Base-by-base conservation (phyloP, 2,329 filamentous ascomycete species). In the Rhynchosporium agropyri region DNA sequence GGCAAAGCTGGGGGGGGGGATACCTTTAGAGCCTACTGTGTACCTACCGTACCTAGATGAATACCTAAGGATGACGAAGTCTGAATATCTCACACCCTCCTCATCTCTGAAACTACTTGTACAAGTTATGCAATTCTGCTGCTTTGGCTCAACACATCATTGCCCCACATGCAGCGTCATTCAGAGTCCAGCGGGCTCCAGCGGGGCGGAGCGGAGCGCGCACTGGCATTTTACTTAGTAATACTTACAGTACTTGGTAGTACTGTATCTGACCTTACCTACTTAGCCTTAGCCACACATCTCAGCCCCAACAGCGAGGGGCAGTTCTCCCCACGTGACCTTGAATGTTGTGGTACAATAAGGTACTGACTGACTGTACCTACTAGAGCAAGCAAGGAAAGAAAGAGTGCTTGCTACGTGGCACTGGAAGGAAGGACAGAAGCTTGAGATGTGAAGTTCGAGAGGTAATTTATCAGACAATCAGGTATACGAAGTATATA, bases 81-180 rank as follows among this genome's bases (percentile, higher is more conserved):
- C 1, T 20, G 20, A 20, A 20, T 20, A 20, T 1, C 20, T 20
- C 20, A 20, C 20, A 20, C 20, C 20, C 20, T 20, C 20, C 20
- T 20, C 20, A 20, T 20, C 20, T 20, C 20, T 20, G 20, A 20
- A 20, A 20, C 20, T 20, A 20, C 1, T 20, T n/a, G 42, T 5
- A 13, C 12, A 43, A 15, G 5, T 43, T 43, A 15, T n/a, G 13
- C 8, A n/a, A 3, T 26, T 3, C 26, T 46, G 20, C 20, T 46
- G 43, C 43, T 8, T 20, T 46, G 20, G 43, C 26, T 20, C 43
- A 46, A 46, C 43, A 46, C 8, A 46, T 46, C 43, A 46, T 10
- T 20, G 43, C 8, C 43, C 43, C 43, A 46, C 43, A 46, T 46
- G 43, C 43, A 46, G 20, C 43, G 43, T 46, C 43, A 46, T 46